A percentile compares a stretch with the other conserved stretches of the same genome.
Conservation (phyloP, 768 basidiomycete genomes). For the Hygrocybe coccinea region DNA sequence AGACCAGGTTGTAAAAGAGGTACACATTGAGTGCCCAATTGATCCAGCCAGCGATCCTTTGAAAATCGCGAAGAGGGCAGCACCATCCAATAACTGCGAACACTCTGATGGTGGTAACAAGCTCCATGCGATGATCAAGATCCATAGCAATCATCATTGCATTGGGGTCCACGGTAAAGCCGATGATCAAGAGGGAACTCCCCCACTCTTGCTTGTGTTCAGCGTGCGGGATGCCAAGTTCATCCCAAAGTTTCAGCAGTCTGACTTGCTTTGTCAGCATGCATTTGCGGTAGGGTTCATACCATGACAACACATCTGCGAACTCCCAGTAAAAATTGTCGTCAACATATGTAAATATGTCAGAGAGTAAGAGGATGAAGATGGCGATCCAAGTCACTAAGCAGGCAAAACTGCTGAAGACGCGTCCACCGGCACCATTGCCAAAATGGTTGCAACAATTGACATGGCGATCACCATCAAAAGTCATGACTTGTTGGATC, state of each 20-base stretch:
- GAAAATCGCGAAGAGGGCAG: conserved; percentile 4
- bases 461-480: conserved; percentile 6
- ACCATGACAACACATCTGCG: conserved; percentile 15
- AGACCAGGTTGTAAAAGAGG: background rate
- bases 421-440: background rate
- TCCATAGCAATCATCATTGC: conserved; percentile 25
- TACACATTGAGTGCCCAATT: conserved; percentile 33
- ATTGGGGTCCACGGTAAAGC: conserved; percentile 35
- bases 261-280: conserved; percentile 30
- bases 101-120: conserved; percentile 5
- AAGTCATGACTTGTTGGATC: conserved; percentile 24
- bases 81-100: background rate
- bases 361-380: conserved; percentile 6
- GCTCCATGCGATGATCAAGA: conserved; percentile 1
- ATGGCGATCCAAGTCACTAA: conserved; percentile 33
- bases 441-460: conserved; percentile 19
- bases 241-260: conserved; percentile 38
- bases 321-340: conserved; percentile 20
- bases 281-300: conserved; percentile 19
- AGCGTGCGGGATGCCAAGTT: conserved; percentile 36
- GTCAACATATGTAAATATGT: conserved; percentile 24
- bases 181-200: conserved; percentile 30
- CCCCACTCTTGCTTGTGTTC: conserved; percentile 36
- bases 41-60: conserved; percentile 24
- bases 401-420: conserved; percentile 21